phyloP scores from a whole-genome alignment of 352 stramenopile species.

The Pythium biforme region DNA sequence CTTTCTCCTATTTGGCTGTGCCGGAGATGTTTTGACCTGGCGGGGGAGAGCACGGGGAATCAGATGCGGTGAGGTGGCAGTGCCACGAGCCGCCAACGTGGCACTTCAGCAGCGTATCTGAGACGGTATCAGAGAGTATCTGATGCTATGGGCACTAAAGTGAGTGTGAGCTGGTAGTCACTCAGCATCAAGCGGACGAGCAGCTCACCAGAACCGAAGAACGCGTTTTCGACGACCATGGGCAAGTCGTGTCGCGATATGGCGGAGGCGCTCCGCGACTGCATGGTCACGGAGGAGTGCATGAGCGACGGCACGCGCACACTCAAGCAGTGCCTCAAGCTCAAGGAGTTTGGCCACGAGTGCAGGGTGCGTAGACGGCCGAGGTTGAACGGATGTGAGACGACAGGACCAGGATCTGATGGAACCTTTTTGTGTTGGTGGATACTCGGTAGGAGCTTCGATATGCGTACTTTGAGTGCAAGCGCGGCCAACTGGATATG shows the following conservation, averaged over 20 bases:
- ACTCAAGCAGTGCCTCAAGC: constrained; percentile 74
- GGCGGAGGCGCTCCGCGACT: constrained; percentile 75
- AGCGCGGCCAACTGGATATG: constrained; percentile 82
- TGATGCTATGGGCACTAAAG: too few species aligned
- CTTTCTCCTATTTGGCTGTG: too few species aligned
- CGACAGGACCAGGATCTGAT: neutral
- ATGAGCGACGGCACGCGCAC: constrained; percentile 74
- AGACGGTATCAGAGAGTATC: too few species aligned
- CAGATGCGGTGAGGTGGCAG: neutral
- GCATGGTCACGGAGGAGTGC: constrained; percentile 75
- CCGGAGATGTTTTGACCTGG: neutral
- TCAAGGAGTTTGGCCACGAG: constrained; percentile 64
- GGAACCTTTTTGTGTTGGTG: neutral
- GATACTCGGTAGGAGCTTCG: constrained; percentile 71
- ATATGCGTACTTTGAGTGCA: constrained; percentile 85
- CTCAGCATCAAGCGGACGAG: too few species aligned
- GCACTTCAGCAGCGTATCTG: neutral
- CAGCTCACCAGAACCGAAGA: neutral
- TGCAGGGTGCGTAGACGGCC: constrained; percentile 46
- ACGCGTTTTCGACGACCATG: constrained; percentile 40
- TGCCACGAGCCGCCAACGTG: too few species aligned
- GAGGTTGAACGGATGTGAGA: neutral
- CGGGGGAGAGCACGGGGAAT: neutral
- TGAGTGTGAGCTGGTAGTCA: too few species aligned
- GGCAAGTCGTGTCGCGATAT: constrained; percentile 84